Percentiles rank a stretch among this genome's conserved stretches.
Conservation (phyloP, 2,329 filamentous ascomycete genomes). For the Diaporthe aspalathi region DNA sequence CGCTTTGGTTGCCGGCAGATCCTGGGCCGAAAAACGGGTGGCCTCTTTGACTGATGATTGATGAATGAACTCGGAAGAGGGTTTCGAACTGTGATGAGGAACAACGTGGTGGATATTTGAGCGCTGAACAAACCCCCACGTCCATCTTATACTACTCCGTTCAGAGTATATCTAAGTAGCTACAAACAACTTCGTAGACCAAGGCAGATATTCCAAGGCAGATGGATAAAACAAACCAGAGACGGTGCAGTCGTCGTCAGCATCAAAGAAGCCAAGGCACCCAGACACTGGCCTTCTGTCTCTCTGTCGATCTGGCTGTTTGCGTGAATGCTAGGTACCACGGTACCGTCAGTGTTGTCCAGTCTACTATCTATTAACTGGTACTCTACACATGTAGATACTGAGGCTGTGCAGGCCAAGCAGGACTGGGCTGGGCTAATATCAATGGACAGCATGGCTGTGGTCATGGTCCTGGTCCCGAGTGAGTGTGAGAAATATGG, state of each 20-base stretch:
- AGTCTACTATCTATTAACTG: neutral
- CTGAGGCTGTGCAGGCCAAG: slow-evolving; percentile 13
- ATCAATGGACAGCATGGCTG: too few relatives aligned
- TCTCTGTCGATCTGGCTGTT: neutral
- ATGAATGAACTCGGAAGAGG: neutral
- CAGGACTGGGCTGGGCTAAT: neutral
- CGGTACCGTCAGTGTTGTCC: neutral
- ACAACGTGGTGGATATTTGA: neutral
- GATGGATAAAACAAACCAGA: neutral
- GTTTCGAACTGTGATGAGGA: too few relatives aligned
- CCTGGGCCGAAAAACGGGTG: neutral
- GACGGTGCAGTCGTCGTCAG: slow-evolving; percentile 16
- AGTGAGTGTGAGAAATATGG: neutral
- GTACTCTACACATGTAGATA: neutral
- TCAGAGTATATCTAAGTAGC: neutral
- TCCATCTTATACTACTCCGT: neutral
- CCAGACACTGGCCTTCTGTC: too few relatives aligned
- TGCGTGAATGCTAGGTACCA: neutral
- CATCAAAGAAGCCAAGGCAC: slow-evolving; percentile 16
- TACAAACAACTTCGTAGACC: too few relatives aligned
- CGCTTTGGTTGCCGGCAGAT: slow-evolving; percentile 26
- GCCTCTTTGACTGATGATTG: neutral
- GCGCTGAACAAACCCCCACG: neutral
- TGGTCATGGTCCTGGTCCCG: neutral
- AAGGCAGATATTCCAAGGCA: neutral